Evolutionary conservation across 805 yeast species (phyloP).

Genomic region (Yarrowia yakushimensis): DNA sequence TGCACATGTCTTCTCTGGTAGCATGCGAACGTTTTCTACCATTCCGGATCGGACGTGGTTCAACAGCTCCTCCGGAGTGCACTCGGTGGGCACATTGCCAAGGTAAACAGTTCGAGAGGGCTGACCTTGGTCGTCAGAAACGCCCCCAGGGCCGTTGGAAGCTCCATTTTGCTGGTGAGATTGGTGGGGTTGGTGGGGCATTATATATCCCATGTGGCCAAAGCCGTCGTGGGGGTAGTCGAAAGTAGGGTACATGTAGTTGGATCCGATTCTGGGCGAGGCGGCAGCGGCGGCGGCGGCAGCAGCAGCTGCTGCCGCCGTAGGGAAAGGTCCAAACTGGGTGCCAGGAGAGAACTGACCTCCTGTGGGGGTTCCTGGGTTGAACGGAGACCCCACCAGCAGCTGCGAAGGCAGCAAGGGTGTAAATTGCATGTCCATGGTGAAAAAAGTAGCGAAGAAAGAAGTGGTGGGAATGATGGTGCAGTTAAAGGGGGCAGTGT

Average conservation of each 20-base stretch:
- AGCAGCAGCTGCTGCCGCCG: conserved; percentile 28
- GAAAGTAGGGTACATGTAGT: conserved; percentile 15
- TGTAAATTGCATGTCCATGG: conserved; percentile 37
- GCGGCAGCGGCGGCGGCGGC: conserved; percentile 24
- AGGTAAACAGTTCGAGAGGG: conserved; percentile 73
- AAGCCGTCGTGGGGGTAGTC: conserved; percentile 5
- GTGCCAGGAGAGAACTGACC: conserved; percentile 33
- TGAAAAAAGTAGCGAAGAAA: conserved; percentile 29
- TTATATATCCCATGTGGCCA: conserved; percentile 25
- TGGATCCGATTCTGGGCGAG: conserved; percentile 17
- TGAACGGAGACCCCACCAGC: conserved; percentile 40
- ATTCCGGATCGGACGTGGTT: conserved; percentile 91
- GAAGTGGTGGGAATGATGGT: background rate
- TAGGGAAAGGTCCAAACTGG: conserved; percentile 18
- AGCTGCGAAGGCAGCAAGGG: conserved; percentile 39
- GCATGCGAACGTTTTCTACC: conserved; percentile 65
- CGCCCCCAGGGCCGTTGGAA: conserved; percentile 19
- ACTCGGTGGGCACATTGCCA: conserved; percentile 81
- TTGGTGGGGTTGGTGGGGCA: conserved; percentile 26
- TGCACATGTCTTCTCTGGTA: conserved; percentile 87
- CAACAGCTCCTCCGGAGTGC: conserved; percentile 74
- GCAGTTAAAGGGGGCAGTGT: background rate
- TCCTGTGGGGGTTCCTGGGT: conserved; percentile 38
- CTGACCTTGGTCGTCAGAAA: background rate
- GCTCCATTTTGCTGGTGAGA: conserved; percentile 23